Evolutionary conservation across 257 asterid species (phyloP).

Genomic region (Plantago elongata): DNA sequence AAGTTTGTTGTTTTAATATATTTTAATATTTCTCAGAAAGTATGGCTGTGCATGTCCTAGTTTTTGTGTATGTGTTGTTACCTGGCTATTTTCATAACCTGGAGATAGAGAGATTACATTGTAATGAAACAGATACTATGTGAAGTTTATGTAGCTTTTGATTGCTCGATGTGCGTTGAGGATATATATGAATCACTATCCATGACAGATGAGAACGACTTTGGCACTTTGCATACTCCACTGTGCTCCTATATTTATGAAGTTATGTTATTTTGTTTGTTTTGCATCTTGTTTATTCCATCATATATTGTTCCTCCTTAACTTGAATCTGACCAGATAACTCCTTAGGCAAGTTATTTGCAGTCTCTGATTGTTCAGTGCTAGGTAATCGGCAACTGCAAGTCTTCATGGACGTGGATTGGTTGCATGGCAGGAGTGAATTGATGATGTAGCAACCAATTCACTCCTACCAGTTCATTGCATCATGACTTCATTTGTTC

Average conservation of each 20-base stretch:
- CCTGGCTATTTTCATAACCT: neutral
- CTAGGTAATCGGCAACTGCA: too few relatives aligned
- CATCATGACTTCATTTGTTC: too few relatives aligned
- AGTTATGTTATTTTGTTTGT: neutral
- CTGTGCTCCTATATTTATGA: neutral
- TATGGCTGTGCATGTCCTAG: conserved; percentile 2
- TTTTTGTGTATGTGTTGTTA: conserved; percentile 2
- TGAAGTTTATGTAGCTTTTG: neutral
- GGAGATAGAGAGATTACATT: neutral
- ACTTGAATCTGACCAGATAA: neutral
- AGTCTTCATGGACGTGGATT: too few relatives aligned
- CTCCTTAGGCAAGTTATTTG: too few relatives aligned
- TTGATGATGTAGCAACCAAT: too few relatives aligned
- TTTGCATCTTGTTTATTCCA: neutral
- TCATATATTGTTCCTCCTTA: neutral
- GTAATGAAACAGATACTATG: neutral
- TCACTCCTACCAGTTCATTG: too few relatives aligned
- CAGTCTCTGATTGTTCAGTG: too few relatives aligned
- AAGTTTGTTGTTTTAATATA: conserved; percentile 8
- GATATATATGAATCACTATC: neutral
- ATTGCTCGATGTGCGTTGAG: neutral
- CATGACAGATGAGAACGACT: neutral
- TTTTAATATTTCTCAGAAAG: conserved; percentile 3
- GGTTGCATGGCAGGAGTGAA: too few relatives aligned
- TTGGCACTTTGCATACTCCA: neutral